Percentiles rank a stretch among this genome's conserved stretches.
phyloP scores from a whole-genome alignment of 176 grass and related monocot genomes.

The Bothriochloa decipiens region DNA sequence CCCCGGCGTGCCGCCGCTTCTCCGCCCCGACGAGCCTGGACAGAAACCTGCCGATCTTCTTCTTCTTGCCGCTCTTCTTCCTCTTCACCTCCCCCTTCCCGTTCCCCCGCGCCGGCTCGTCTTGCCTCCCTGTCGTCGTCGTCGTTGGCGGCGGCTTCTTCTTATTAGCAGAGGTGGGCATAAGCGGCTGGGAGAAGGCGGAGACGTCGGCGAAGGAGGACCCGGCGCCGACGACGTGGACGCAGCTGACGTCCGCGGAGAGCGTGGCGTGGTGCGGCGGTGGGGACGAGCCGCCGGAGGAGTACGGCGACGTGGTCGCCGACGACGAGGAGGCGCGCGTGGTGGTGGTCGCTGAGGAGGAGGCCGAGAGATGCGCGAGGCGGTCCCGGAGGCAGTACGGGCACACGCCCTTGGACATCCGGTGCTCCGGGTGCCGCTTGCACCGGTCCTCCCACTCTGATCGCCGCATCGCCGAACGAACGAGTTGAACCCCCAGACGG shows the following conservation, averaged over 20 bases:
- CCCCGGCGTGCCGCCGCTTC: constrained; percentile 48
- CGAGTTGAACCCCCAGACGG: neutral
- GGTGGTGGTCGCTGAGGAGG: constrained; percentile 65
- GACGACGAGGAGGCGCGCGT: constrained; percentile 57
- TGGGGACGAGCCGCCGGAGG: constrained; percentile 39
- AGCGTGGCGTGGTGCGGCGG: constrained; percentile 24
- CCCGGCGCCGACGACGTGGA: constrained; percentile 21
- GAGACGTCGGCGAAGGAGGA: constrained; percentile 39
- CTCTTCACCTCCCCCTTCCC: constrained; percentile 57
- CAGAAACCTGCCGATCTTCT: constrained; percentile 77
- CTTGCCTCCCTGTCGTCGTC: neutral
- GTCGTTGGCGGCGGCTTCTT: neutral
- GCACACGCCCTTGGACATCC: constrained; percentile 80
- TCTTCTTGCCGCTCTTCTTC: constrained; percentile 76
- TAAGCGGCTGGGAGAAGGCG: constrained; percentile 48
- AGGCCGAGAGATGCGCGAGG: constrained; percentile 74
- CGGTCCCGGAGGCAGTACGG: constrained; percentile 83
- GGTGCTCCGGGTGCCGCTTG: constrained; percentile 82
- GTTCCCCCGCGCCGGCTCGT: constrained; percentile 31
- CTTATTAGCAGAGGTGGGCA: constrained; percentile 9
- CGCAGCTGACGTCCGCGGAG: constrained; percentile 43
- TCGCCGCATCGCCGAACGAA: constrained; percentile 48
- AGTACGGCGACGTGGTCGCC: constrained; percentile 36
- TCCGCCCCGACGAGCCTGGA: constrained; percentile 73
- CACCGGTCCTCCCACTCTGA: constrained; percentile 80